Percentiles rank a stretch among this genome's conserved stretches.
These are phyloP conservation scores for Pontederia crassipes DNA, from an alignment of 176 grass and related monocot species.

Conservation along the genomic window DNA sequence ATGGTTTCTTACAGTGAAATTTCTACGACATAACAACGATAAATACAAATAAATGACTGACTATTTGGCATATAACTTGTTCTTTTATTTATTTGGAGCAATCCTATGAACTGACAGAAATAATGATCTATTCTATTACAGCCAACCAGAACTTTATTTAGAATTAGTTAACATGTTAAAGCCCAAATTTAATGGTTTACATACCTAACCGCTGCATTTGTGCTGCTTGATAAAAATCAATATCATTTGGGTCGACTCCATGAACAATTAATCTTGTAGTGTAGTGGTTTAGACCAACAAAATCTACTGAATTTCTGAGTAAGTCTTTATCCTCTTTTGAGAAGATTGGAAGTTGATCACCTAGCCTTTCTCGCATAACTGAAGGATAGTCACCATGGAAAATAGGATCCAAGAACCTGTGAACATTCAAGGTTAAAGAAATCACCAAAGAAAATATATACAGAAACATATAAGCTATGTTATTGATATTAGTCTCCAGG, in stretches of 20 bases:
- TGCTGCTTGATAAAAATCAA: conserved; percentile 63
- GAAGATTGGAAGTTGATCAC: conserved; percentile 75
- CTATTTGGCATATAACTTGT: too few species aligned
- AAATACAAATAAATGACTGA: too few species aligned
- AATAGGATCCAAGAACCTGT: conserved; percentile 90
- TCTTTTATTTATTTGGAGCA: too few species aligned
- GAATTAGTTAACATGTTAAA: background rate
- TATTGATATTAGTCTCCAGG: too few species aligned
- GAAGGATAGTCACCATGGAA: conserved; percentile 89
- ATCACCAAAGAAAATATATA: background rate
- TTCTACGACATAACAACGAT: too few species aligned
- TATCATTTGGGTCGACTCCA: conserved; percentile 23
- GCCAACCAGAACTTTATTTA: background rate
- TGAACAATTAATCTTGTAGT: conserved; percentile 79
- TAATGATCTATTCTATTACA: background rate
- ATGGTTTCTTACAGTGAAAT: too few species aligned
- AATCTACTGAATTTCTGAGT: conserved; percentile 80
- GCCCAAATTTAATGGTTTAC: background rate
- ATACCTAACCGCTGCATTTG: conserved; percentile 66
- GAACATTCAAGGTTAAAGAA: conserved; percentile 7
- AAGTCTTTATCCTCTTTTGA: conserved; percentile 78
- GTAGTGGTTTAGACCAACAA: conserved; percentile 95
- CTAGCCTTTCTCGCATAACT: conserved; percentile 65
- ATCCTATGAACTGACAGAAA: too few species aligned
- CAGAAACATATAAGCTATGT: too few species aligned